Percentiles rank a stretch among this genome's conserved stretches.
These are phyloP conservation scores for Penicillium manginii DNA, from an alignment of 495 filamentous ascomycete species.

Conservation along the genomic window DNA sequence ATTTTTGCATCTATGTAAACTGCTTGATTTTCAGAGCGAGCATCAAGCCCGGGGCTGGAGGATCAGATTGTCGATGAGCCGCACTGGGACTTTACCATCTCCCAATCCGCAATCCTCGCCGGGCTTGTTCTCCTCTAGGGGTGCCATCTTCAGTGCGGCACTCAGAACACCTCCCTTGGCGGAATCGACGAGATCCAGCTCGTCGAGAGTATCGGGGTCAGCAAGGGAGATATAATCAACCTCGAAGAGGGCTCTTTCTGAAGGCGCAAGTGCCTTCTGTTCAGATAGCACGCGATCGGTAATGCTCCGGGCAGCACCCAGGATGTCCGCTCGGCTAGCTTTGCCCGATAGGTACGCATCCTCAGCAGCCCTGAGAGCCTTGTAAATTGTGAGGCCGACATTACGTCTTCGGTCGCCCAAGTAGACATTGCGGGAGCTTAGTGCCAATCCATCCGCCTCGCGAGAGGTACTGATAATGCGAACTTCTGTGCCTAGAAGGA, in stretches of 20 bases:
- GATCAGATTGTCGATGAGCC: slow-evolving; percentile 94
- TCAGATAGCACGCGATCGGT: slow-evolving; percentile 52
- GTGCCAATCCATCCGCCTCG: slow-evolving; percentile 84
- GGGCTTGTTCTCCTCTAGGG: slow-evolving; percentile 66
- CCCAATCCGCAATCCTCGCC: slow-evolving; percentile 74
- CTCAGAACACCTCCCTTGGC: slow-evolving; percentile 79
- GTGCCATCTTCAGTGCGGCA: slow-evolving; percentile 86
- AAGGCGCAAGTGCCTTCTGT: slow-evolving; percentile 64
- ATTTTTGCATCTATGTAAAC: slow-evolving; percentile 1
- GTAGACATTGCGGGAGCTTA: slow-evolving; percentile 95
- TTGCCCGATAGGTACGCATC: slow-evolving; percentile 62
- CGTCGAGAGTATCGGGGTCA: slow-evolving; percentile 78
- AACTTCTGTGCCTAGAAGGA: slow-evolving; percentile 79
- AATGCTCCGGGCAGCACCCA: slow-evolving; percentile 65
- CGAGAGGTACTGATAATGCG: slow-evolving; percentile 72
- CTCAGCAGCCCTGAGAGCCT: slow-evolving; percentile 71
- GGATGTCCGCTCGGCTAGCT: slow-evolving; percentile 61
- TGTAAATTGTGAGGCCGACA: slow-evolving; percentile 71
- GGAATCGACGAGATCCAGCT: slow-evolving; percentile 69
- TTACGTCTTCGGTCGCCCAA: slow-evolving; percentile 73
- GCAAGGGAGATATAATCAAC: slow-evolving; percentile 90
- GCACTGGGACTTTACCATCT: slow-evolving; percentile 70
- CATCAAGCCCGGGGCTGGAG: slow-evolving; percentile 49
- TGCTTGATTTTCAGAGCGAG: neutral
- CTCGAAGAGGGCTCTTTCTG: slow-evolving; percentile 71